Percentiles rank a stretch among this genome's conserved stretches.
These are phyloP conservation scores for Astrocystis sublimbata DNA, from an alignment of 495 filamentous ascomycete species.

Conservation along the genomic window DNA sequence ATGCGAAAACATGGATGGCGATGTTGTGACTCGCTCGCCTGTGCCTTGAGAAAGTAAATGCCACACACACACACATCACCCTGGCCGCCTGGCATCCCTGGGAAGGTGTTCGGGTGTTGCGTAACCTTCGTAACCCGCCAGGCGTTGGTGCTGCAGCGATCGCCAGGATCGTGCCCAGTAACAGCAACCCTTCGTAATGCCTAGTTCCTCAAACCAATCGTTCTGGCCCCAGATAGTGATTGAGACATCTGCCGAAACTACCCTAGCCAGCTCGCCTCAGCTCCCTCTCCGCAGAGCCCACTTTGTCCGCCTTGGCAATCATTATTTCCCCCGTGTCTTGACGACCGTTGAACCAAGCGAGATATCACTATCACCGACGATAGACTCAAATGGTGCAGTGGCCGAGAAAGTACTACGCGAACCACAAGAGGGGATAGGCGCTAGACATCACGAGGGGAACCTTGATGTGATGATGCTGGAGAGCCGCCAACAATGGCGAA, in stretches of 20 bases:
- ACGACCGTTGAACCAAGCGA: conserved; percentile 8
- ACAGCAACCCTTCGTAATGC: background rate
- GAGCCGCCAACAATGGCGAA: conserved; percentile 4
- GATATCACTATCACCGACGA: background rate
- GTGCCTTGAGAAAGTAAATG: background rate
- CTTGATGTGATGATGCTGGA: conserved; percentile 1
- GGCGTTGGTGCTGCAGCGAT: conserved; percentile 10
- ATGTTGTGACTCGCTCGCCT: background rate
- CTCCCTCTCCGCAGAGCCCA: conserved; percentile 16
- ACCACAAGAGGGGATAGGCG: background rate
- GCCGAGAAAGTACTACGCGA: conserved; percentile 7
- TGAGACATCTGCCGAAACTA: conserved; percentile 17
- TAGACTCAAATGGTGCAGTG: background rate
- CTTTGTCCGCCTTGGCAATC: conserved; percentile 16
- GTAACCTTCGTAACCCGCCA: conserved; percentile 2
- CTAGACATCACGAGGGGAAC: conserved; percentile 4
- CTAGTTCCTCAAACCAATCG: conserved; percentile 7
- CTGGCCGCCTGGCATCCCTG: no score
- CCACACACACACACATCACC: no score
- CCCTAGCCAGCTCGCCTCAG: conserved; percentile 15
- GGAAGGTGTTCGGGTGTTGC: no score
- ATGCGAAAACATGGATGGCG: background rate
- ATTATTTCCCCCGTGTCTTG: conserved; percentile 8
- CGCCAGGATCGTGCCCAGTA: conserved; percentile 4
- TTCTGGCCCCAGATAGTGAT: background rate